Base-by-base conservation (phyloP, 257 asterid species). In the Capsicum pubescens region DNA sequence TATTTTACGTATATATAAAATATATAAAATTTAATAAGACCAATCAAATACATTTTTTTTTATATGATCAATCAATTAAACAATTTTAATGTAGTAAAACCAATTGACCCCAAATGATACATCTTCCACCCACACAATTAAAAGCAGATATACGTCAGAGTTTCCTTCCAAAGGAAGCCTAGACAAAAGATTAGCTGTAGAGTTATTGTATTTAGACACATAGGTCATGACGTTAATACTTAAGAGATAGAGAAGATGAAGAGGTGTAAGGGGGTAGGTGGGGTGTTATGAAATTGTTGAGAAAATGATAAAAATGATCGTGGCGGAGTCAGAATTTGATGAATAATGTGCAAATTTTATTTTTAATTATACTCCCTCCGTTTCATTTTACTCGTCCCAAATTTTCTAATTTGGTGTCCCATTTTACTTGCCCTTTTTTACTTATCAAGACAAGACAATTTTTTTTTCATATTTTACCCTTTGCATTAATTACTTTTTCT, bases 211-310 rank as follows among this genome's bases (percentile, higher is more conserved):
- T 74, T 35, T 63, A 60, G 71, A 35, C 71, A 87, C 77, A 66
- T 48, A 78, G 83, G 94, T 87, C 85, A 90, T 91, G 91, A 85
- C 81, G 84, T 84, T 79, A 71, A 52, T 79, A 44, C 7, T 39
- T 39, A 79, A 58, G 85, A 54, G 64, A 64, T 76, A 46, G 63
- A 80, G 69, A 44, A 16, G 50, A 66, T 12, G 48, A 66, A 66
- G 70, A 26, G 16, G n/a, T 15, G 59, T 1, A 0, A 7, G 61
- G 61, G 61, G 61, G 59, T 14, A 3, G 76, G 59, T 3, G 7
- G 76, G n/a, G 21, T 9, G 52, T 14, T 68, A 39, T 8, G 54
- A 39, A 39, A 68, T 8, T 68, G 48, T 66, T 4, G 15, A 32
- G 46, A 66, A 63, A 63, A 21, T 63, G 35, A 26, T 63, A 63